Evolutionary conservation across 139 green algal genomes (phyloP), one percentile per base, ranked within the genome.

Genomic region (Auxenochlorella pyrenoidosa): DNA sequence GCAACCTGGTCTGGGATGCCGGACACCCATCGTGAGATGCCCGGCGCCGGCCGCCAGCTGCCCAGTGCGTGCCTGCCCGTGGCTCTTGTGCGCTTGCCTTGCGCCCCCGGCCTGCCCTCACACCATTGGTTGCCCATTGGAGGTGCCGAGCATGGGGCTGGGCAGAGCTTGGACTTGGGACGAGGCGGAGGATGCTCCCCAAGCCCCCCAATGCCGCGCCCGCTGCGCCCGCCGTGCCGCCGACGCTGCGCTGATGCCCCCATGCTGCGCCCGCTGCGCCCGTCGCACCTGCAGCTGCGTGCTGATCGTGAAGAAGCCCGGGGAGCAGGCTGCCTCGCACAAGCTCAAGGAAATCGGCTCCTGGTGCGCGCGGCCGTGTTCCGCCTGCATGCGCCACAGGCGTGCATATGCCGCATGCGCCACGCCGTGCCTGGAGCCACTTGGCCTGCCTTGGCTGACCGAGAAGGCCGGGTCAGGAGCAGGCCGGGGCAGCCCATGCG

Each of bases 271-370:
- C 65, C 32, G 2, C 65, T 73, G 65, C 65, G 6, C 22, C 3
- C 30, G 2, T 38, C 65, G 1, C 28, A 22, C 3, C 12, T 79
- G 73, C 73, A 85, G 58, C 5, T 85, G 79, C 5, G 92, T 95
- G 28, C 88, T 98, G 4, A 92, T 98, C 24, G 91, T 98, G 3
- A 98, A 98, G 89, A 97, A 97, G 86, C 91, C 91, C 0, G 86
- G 90, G 1, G 92, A 93, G 43, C 34, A 81, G 0, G 90, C 79
- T 10, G 94, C 96, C 6, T 89, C 83, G 13, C 47, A 82, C 2
- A 92, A 91, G 77, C 83, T 98, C 8, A 75, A 84, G 63, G 86
- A 97, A 86, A 95, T 98, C 15, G 96, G 85, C 0, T 22, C 40
- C 2, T 98, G 96, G 80, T 85, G 80, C n/a, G 78, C 75, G 1